Evolutionary conservation across 352 stramenopile genomes (phyloP).

Genomic region (Pythium monospermum): DNA sequence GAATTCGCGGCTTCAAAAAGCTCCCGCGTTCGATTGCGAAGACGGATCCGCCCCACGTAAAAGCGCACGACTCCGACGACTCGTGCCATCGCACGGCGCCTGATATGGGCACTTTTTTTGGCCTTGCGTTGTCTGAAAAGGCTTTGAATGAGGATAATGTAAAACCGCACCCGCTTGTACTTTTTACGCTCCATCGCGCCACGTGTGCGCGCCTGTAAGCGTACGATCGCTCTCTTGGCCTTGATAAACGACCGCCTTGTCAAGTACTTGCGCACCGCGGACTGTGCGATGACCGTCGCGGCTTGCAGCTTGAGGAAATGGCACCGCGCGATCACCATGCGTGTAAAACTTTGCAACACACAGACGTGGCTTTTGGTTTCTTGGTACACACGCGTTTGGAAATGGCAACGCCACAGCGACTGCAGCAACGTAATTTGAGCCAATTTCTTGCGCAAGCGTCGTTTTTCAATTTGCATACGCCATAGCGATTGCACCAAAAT

Average conservation of each 20-base stretch:
- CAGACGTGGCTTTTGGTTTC: conserved; percentile 57
- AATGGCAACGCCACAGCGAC: conserved; percentile 70
- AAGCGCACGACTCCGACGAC: conserved; percentile 68
- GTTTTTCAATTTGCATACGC: conserved; percentile 67
- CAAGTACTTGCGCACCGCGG: conserved; percentile 62
- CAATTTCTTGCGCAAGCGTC: conserved; percentile 40
- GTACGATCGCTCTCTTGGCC: conserved; percentile 55
- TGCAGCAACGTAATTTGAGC: conserved; percentile 67
- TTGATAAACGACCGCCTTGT: conserved; percentile 58
- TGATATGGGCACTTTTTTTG: conserved; percentile 34
- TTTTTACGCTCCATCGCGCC: conserved; percentile 54
- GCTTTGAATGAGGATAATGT: conserved; percentile 75
- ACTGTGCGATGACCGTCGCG: conserved; percentile 63
- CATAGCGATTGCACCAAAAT: conserved; percentile 76
- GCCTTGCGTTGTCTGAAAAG: conserved; percentile 63
- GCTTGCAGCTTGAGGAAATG: conserved; percentile 48
- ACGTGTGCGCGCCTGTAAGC: conserved; percentile 61
- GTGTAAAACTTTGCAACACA: conserved; percentile 53
- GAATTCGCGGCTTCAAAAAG: conserved; percentile 74
- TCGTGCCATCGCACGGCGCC: conserved; percentile 62
- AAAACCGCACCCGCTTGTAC: conserved; percentile 37
- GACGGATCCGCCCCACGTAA: conserved; percentile 76
- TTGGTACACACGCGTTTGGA: conserved; percentile 49
- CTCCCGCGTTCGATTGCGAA: conserved; percentile 73
- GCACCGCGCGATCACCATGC: conserved; percentile 55